phyloP scores from a whole-genome alignment of 2,329 filamentous ascomycete species.

The Cercospora sesami region DNA sequence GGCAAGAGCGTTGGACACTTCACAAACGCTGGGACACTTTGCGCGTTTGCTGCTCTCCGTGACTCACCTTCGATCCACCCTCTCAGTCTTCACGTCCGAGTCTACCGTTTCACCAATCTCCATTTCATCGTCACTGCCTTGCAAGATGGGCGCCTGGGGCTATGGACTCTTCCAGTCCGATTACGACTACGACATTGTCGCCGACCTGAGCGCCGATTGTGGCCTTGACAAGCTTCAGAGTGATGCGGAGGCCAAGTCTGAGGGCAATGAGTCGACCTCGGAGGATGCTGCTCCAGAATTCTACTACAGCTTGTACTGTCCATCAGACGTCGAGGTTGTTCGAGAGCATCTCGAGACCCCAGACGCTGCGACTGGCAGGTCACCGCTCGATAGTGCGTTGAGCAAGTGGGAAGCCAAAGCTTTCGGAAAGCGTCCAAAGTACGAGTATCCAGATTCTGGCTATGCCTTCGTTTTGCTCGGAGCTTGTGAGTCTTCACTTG shows the following conservation, averaged over 20 bases:
- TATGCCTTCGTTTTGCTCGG: conserved; percentile 3
- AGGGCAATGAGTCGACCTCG: background rate
- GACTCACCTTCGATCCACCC: background rate
- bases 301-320: background rate
- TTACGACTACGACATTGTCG: conserved; percentile 14
- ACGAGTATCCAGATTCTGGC: too few species aligned
- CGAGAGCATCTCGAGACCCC: conserved; percentile 8
- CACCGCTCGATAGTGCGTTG: background rate
- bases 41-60: background rate
- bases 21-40: background rate
- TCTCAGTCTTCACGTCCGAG: background rate
- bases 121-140: background rate
- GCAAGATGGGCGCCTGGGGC: conserved; percentile 23
- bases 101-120: background rate
- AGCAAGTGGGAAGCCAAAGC: background rate
- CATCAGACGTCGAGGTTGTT: background rate
- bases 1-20: background rate
- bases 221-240: conserved; percentile 5
- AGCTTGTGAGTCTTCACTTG: background rate
- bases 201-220: background rate
- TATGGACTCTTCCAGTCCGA: conserved; percentile 25
- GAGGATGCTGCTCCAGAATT: background rate
- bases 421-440: too few species aligned
- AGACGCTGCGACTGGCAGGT: background rate
- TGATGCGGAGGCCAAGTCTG: background rate